These are phyloP conservation scores for Guyanaporus albipodus DNA, from an alignment of 768 basidiomycete genomes.

Conservation along the genomic window DNA sequence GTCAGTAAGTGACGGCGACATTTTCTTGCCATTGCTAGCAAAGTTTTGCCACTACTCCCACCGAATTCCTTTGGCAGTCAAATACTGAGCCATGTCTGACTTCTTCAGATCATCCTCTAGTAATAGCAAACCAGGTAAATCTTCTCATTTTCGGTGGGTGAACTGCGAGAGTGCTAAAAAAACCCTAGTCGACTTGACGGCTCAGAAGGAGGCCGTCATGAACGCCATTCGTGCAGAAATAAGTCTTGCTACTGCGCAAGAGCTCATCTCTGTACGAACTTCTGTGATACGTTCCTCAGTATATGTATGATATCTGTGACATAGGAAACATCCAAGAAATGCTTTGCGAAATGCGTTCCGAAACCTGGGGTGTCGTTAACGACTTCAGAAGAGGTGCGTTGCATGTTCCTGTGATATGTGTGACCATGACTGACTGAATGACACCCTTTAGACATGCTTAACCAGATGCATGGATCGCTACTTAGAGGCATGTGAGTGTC, in stretches of 20 bases:
- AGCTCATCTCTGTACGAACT: slow-evolving; percentile 64
- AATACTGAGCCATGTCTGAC: slow-evolving; percentile 43
- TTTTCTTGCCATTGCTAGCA: too few species aligned
- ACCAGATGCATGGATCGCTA: slow-evolving; percentile 76
- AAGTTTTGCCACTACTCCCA: too few species aligned
- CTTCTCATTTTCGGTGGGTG: neutral
- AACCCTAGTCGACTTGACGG: slow-evolving; percentile 30
- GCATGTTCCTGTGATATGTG: neutral
- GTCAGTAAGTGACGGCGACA: neutral
- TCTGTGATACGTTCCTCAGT: neutral
- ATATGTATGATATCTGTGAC: neutral
- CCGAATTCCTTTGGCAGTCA: too few species aligned
- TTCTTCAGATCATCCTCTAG: slow-evolving; percentile 42
- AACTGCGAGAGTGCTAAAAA: neutral
- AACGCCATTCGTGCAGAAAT: slow-evolving; percentile 64
- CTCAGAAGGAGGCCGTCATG: slow-evolving; percentile 49
- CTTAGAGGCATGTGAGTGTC: slow-evolving; percentile 74
- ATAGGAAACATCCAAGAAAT: slow-evolving; percentile 78
- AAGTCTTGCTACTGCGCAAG: slow-evolving; percentile 71
- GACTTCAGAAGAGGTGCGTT: slow-evolving; percentile 63
- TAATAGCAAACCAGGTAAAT: slow-evolving; percentile 25
- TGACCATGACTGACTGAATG: neutral
- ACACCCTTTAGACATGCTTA: slow-evolving; percentile 57
- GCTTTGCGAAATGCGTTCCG: slow-evolving; percentile 70
- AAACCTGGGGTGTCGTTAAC: slow-evolving; percentile 71